A percentile compares a stretch with the other conserved stretches of the same genome.
These are phyloP conservation scores for Picea glauca DNA, from an alignment of 75 land plant species.

Conservation along the genomic window DNA sequence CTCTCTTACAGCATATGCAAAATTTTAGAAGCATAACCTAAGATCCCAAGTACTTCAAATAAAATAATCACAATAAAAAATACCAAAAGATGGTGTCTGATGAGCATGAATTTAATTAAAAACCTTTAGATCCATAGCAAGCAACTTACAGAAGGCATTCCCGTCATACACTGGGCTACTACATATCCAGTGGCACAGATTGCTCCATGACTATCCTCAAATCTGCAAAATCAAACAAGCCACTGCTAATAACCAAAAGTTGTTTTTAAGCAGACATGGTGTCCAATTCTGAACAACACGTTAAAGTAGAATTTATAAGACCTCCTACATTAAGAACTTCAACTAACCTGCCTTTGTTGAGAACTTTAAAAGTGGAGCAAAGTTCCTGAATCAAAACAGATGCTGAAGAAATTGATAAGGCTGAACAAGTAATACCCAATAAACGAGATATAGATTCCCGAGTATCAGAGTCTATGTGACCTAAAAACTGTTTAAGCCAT, in stretches of 20 bases:
- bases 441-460: slow-evolving; percentile 78
- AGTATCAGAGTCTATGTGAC: slow-evolving; percentile 76
- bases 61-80: too few relatives aligned
- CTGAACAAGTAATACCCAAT: slow-evolving; percentile 69
- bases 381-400: slow-evolving; percentile 48
- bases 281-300: neutral
- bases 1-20: neutral
- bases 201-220: slow-evolving; percentile 82
- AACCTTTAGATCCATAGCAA: neutral
- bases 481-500: slow-evolving; percentile 76
- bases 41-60: neutral
- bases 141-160: slow-evolving; percentile 51
- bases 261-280: neutral
- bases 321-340: neutral
- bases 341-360: slow-evolving; percentile 45
- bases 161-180: slow-evolving; percentile 67
- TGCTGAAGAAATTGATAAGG: slow-evolving; percentile 40
- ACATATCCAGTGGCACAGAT: slow-evolving; percentile 87
- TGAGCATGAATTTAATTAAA: too few relatives aligned
- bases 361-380: slow-evolving; percentile 27
- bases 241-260: neutral
- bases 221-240: slow-evolving; percentile 35
- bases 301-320: neutral
- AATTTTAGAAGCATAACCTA: neutral
- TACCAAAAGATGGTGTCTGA: neutral